Evolutionary conservation across 345 rosid genomes (phyloP).

Genomic region (Arabis hirsuta): DNA sequence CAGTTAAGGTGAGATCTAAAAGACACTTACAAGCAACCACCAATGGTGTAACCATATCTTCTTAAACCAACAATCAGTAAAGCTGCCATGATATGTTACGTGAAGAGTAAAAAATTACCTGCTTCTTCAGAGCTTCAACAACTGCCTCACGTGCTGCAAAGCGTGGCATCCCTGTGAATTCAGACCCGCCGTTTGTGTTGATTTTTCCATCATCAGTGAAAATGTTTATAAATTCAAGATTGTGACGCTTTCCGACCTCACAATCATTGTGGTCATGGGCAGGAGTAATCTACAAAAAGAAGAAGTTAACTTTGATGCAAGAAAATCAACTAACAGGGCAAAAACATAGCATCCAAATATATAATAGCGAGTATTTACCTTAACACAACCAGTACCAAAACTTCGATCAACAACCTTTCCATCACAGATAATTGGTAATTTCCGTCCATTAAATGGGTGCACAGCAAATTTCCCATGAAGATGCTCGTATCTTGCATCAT

Average conservation of each 20-base stretch:
- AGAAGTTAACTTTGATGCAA: constrained; percentile 8
- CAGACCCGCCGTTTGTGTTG: constrained; percentile 78
- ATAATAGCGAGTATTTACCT: constrained; percentile 52
- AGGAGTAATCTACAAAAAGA: constrained; percentile 82
- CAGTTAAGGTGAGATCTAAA: neutral
- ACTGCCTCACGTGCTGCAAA: constrained; percentile 88
- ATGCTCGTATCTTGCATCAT: constrained; percentile 77
- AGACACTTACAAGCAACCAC: constrained; percentile 29
- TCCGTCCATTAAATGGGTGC: constrained; percentile 94
- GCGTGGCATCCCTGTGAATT: constrained; percentile 86
- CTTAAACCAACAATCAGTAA: constrained; percentile 25
- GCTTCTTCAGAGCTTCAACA: constrained; percentile 67
- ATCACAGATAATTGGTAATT: constrained; percentile 81
- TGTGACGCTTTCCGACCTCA: constrained; percentile 89
- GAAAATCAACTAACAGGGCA: constrained; percentile 8
- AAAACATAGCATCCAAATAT: constrained; percentile 24
- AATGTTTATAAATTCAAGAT: constrained; percentile 77
- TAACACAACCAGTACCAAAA: constrained; percentile 98
- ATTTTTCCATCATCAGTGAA: constrained; percentile 93
- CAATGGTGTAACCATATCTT: constrained; percentile 23
- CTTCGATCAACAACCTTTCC: constrained; percentile 76
- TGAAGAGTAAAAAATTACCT: constrained; percentile 49
- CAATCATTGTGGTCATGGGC: constrained; percentile 98
- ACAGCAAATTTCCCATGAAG: constrained; percentile 86
- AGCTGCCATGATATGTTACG: neutral